Conservation (phyloP, 2,329 filamentous ascomycete genomes). For the Ascocoryne sarcoides region DNA sequence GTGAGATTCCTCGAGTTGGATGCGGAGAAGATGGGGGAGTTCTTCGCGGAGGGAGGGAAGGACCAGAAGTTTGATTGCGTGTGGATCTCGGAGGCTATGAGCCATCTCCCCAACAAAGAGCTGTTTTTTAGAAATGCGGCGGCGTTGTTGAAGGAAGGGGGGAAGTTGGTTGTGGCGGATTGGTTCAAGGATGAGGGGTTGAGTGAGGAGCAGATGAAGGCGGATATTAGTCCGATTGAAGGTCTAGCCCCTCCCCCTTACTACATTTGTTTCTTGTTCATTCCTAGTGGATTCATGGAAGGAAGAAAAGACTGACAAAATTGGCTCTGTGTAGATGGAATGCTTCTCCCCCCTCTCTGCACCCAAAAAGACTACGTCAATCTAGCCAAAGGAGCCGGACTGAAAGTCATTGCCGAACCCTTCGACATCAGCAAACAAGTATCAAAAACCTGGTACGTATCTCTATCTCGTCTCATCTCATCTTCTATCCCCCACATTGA, state of each 20-base stretch:
- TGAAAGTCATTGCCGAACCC: conserved; percentile 37
- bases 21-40: conserved; percentile 49
- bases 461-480: not conserved
- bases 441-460: conserved; percentile 47
- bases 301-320: no score
- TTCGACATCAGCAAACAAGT: conserved; percentile 51
- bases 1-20: conserved; percentile 51
- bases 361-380: conserved; percentile 44
- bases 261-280: not conserved
- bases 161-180: conserved; percentile 48
- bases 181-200: conserved; percentile 50
- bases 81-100: conserved; percentile 55
- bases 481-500: no score
- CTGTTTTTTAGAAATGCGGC: conserved; percentile 48
- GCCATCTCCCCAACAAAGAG: conserved; percentile 49
- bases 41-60: conserved; percentile 32
- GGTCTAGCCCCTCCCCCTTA: conserved; percentile 28
- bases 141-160: conserved; percentile 38
- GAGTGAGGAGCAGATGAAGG: conserved; percentile 35
- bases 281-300: no score
- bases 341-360: conserved; percentile 50
- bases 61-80: conserved; percentile 43
- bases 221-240: conserved; percentile 51
- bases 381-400: conserved; percentile 39
- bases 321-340: no score